These are phyloP conservation scores for Allium fistulosum DNA, from an alignment of 106 monocot species.

Conservation along the genomic window DNA sequence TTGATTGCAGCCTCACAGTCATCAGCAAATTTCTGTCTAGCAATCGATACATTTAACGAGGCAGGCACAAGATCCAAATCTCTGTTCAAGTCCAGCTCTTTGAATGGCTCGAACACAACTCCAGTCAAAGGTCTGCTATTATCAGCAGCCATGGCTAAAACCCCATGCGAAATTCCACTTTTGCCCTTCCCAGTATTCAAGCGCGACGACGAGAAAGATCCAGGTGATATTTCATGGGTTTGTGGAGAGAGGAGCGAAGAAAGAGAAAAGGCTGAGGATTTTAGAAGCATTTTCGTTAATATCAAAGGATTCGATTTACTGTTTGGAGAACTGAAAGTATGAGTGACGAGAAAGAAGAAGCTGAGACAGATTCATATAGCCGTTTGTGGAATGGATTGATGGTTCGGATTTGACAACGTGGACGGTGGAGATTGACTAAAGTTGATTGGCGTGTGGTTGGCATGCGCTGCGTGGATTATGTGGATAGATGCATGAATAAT, in stretches of 20 bases:
- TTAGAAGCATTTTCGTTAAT: background rate
- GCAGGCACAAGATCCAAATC: slow-evolving; percentile 41
- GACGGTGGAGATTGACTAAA: slow-evolving; percentile 11
- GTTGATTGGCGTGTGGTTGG: slow-evolving; percentile 33
- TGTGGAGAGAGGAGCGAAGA: slow-evolving; percentile 9
- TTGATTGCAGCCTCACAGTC: slow-evolving; percentile 81
- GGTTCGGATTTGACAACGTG: slow-evolving; percentile 10
- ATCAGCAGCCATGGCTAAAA: slow-evolving; percentile 6
- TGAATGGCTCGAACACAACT: slow-evolving; percentile 51
- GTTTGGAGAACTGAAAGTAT: background rate
- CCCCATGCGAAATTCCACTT: background rate
- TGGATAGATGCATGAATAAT: background rate
- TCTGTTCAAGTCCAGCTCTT: slow-evolving; percentile 58
- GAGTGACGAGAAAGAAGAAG: background rate
- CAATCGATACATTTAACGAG: slow-evolving; percentile 46
- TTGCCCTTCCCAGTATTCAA: background rate
- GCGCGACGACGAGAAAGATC: background rate
- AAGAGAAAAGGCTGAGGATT: slow-evolving; percentile 4
- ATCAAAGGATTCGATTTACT: background rate
- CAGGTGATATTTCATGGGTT: background rate
- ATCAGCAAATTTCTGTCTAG: slow-evolving; percentile 44
- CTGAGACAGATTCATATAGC: background rate
- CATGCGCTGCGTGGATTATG: slow-evolving; percentile 24
- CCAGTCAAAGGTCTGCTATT: slow-evolving; percentile 14
- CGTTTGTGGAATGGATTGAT: background rate